Base-by-base conservation (phyloP, 2,329 filamentous ascomycete genomes). In the Ceratocystis cacaofunesta region DNA sequence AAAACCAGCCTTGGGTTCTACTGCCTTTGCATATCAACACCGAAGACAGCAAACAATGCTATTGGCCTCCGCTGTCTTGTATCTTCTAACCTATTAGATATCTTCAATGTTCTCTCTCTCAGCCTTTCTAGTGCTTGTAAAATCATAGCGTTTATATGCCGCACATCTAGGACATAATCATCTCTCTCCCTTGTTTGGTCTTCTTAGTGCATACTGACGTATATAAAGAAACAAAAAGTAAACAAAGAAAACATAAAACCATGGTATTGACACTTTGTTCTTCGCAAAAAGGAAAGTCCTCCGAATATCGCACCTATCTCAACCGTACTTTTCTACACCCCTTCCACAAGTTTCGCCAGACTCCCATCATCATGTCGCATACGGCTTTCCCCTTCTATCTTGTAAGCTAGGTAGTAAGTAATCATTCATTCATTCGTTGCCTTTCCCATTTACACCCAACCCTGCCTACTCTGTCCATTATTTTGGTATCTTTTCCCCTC, bases 341-440 rank as follows among this genome's bases (percentile, higher is more conserved):
- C 55, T 58, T n/a, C n/a, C 17, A 15, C 50, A 22, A n/a, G 25
- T 5, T 22, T 19, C 30, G 17, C n/a, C 55, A 28, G 32, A 28
- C 25, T 58, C 28, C 25, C 55, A 32, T 58, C 55, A 19, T 58
- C 15, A 36, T 58, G 8, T 17, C 17, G 36, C 55, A n/a, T 17
- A 36, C n/a, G 55, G 55, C 46, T 50, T 36, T 48, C 52, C 36
- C 63, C 44, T 60, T 63, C 66, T 65, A 67, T 63, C 66, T 58
- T 30, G 32, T 63, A 48, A 62, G 55, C 50, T 46, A 62, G 65
- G 61, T 58, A 64, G 46, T 65, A 36, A 61, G 63, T 61, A 62
- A 63, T 63, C 63, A 67, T 58, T 66, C 63, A 65, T 67, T 66
- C 66, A 43, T 67, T 64, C 36, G 64, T 64, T 62, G 44, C 50